phyloP scores from a whole-genome alignment of 2,329 filamentous ascomycete species.

The Penicillium brasilianum region DNA sequence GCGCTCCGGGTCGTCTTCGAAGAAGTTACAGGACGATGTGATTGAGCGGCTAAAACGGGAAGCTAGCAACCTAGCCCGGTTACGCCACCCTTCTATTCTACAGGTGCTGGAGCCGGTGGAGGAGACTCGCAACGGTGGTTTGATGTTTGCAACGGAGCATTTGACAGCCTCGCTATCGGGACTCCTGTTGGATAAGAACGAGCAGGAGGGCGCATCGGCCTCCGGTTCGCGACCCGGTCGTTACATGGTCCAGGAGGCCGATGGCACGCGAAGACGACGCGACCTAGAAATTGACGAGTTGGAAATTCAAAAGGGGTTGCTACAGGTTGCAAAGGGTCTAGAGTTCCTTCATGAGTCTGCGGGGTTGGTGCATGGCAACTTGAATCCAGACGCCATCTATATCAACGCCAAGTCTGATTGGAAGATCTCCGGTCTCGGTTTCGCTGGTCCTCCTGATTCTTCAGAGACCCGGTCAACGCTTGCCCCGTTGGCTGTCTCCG shows the following conservation, averaged over 20 bases:
- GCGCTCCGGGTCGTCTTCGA: slow-evolving; percentile 70
- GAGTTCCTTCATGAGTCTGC: slow-evolving; percentile 97
- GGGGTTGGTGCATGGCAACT: slow-evolving; percentile 88
- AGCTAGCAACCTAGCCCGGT: slow-evolving; percentile 81
- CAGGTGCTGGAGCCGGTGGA: slow-evolving; percentile 95
- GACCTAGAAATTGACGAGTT: slow-evolving; percentile 95
- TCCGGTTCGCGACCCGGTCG: slow-evolving; percentile 74
- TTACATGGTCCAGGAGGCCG: slow-evolving; percentile 78
- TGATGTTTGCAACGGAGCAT: slow-evolving; percentile 94
- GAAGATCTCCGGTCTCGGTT: slow-evolving; percentile 95
- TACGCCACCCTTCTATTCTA: slow-evolving; percentile 89
- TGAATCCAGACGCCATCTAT: slow-evolving; percentile 91
- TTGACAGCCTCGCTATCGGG: slow-evolving; percentile 87
- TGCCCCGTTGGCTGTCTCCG: slow-evolving; percentile 78
- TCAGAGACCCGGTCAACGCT: slow-evolving; percentile 77
- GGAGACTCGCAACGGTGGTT: slow-evolving; percentile 84
- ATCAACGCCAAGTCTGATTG: slow-evolving; percentile 98
- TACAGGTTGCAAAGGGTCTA: slow-evolving; percentile 91
- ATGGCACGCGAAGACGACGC: slow-evolving; percentile 72
- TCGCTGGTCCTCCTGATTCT: slow-evolving; percentile 79
- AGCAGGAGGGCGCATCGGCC: slow-evolving; percentile 74
- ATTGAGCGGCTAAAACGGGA: slow-evolving; percentile 90
- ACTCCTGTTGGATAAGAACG: slow-evolving; percentile 84
- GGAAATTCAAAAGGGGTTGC: slow-evolving; percentile 93
- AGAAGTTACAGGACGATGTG: slow-evolving; percentile 84